These are phyloP conservation scores for Cardamine resedifolia DNA, from an alignment of 345 rosid species.

Conservation along the genomic window DNA sequence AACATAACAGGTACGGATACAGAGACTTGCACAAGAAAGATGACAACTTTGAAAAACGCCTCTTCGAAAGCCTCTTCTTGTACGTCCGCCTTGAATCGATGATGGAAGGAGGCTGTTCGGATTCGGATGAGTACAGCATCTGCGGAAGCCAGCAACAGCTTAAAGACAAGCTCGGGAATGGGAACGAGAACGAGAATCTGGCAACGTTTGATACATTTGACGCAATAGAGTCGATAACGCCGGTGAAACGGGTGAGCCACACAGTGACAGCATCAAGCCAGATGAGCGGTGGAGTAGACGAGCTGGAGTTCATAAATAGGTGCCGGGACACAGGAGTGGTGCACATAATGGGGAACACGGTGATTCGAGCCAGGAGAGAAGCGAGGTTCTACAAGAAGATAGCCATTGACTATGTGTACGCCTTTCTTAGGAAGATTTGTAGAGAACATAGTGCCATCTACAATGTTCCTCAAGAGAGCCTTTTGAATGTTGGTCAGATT, in stretches of 20 bases:
- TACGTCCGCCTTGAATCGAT: constrained; percentile 63
- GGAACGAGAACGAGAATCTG: constrained; percentile 17
- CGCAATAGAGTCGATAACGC: constrained; percentile 31
- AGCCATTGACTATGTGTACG: constrained; percentile 64
- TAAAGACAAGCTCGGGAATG: constrained; percentile 29
- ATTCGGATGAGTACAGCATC: constrained; percentile 68
- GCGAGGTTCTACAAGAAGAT: constrained; percentile 64
- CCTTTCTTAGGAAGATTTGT: constrained; percentile 81
- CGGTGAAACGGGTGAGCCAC: constrained; percentile 32
- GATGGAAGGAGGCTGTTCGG: constrained; percentile 75
- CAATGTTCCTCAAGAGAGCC: constrained; percentile 73
- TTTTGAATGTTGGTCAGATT: constrained; percentile 71
- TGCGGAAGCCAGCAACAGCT: constrained; percentile 47
- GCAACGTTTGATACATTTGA: constrained; percentile 36
- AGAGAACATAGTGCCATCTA: constrained; percentile 70
- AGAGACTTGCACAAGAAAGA: constrained; percentile 80
- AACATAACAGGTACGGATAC: constrained; percentile 64
- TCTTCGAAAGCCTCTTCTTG: constrained; percentile 60
- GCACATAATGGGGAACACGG: constrained; percentile 73
- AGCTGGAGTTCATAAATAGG: constrained; percentile 53
- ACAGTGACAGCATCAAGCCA: constrained; percentile 43
- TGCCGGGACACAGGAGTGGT: constrained; percentile 73
- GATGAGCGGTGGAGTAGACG: constrained; percentile 57
- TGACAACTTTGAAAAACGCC: constrained; percentile 68
- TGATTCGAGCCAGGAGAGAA: constrained; percentile 59